Percentiles rank a stretch among this genome's conserved stretches.
phyloP scores from a whole-genome alignment of 805 yeast genomes.

The Cyberlindnera amylophila region DNA sequence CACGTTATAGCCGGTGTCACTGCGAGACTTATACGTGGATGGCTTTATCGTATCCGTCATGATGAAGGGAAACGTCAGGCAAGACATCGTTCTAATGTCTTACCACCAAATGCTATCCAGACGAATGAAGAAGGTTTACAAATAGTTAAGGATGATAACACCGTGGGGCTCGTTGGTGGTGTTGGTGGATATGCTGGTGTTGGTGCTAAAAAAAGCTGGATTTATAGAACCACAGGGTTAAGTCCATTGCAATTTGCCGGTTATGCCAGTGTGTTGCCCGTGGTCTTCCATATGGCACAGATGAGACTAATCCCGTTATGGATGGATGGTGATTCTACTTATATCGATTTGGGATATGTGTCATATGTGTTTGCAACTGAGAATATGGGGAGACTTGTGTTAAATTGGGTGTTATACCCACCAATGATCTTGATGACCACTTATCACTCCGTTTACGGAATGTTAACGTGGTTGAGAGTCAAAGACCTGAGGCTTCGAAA shows the following conservation, averaged over 20 bases:
- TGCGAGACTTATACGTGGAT: constrained; percentile 37
- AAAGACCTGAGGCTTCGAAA: constrained; percentile 39
- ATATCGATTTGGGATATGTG: constrained; percentile 50
- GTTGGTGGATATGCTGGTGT: constrained; percentile 47
- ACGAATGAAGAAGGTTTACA: constrained; percentile 7
- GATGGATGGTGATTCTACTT: constrained; percentile 63
- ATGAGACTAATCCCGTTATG: constrained; percentile 47
- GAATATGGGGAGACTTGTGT: constrained; percentile 22
- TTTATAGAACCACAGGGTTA: constrained; percentile 41
- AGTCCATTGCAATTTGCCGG: constrained; percentile 63
- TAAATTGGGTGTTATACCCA: constrained; percentile 32
- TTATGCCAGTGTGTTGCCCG: constrained; percentile 42
- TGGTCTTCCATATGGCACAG: constrained; percentile 43
- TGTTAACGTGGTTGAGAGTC: constrained; percentile 41
- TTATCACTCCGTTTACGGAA: constrained; percentile 56
- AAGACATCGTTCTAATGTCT: neutral
- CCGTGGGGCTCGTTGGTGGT: constrained; percentile 60
- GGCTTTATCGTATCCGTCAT: constrained; percentile 26
- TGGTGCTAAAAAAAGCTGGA: constrained; percentile 46
- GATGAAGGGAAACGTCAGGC: constrained; percentile 14
- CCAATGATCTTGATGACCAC: constrained; percentile 35
- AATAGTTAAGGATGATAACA: constrained; percentile 31
- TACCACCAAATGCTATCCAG: constrained; percentile 10
- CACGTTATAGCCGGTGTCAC: constrained; percentile 56
- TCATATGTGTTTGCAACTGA: constrained; percentile 36